These are phyloP conservation scores for Boletus semigastroideus DNA, from an alignment of 1,284 basidiomycete species.

Conservation along the genomic window DNA sequence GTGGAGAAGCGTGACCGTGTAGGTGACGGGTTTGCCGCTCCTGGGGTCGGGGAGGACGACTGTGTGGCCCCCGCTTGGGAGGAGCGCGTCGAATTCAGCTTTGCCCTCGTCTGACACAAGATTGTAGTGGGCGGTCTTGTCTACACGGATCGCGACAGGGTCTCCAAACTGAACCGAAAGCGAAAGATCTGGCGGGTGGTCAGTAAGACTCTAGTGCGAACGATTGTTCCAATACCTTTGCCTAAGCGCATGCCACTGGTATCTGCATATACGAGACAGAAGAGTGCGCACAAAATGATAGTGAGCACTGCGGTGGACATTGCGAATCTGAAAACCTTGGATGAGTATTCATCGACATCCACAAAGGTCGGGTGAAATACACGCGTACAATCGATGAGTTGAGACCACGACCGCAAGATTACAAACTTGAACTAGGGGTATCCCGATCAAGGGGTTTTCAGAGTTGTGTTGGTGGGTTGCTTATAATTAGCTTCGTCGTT, in stretches of 20 bases:
- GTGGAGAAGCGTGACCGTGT: slow-evolving; percentile 17
- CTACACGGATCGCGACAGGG: slow-evolving; percentile 16
- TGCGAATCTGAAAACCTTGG: neutral
- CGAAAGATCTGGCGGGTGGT: slow-evolving; percentile 6
- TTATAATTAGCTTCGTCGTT: no score
- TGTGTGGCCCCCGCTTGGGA: slow-evolving; percentile 13
- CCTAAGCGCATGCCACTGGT: neutral
- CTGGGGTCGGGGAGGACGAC: slow-evolving; percentile 12
- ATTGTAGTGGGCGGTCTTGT: slow-evolving; percentile 13
- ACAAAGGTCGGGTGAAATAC: neutral
- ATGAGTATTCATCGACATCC: neutral
- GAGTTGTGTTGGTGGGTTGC: no score
- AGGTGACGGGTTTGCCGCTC: slow-evolving; percentile 15
- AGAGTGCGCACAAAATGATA: neutral
- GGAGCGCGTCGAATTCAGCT: slow-evolving; percentile 16
- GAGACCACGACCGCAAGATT: neutral
- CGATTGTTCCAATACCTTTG: neutral
- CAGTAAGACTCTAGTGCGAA: neutral
- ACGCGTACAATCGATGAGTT: neutral
- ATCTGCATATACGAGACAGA: slow-evolving; percentile 2
- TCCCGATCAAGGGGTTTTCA: neutral
- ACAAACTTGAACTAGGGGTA: neutral
- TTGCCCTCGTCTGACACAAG: slow-evolving; percentile 14
- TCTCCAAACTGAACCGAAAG: slow-evolving; percentile 12
- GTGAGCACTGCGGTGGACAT: neutral